phyloP scores from a whole-genome alignment of 257 asterid genomes.

The Solanum medicagineum region DNA sequence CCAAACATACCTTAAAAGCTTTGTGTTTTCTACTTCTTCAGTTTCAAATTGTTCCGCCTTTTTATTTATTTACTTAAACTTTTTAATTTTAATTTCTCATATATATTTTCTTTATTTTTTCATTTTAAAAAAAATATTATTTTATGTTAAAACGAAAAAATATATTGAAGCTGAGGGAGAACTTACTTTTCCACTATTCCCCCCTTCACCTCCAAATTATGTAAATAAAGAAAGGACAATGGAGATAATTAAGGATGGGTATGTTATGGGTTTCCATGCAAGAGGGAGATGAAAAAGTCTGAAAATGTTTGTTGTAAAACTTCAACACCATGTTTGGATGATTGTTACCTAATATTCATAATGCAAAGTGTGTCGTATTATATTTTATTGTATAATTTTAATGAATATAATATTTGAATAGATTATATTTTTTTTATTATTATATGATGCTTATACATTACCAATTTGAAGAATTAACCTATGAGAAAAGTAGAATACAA shows the following conservation, averaged over 20 bases:
- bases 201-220: background rate
- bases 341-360: background rate
- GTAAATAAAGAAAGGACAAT: background rate
- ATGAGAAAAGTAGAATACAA: background rate
- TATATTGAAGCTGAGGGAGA: background rate
- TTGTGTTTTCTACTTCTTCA: background rate
- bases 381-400: background rate
- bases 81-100: too few relatives aligned
- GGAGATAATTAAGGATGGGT: slow-evolving; percentile 25
- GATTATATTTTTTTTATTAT: background rate
- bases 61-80: too few relatives aligned
- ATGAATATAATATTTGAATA: background rate
- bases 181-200: background rate
- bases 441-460: background rate
- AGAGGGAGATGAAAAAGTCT: background rate
- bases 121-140: too few relatives aligned
- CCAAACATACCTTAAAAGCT: too few relatives aligned
- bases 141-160: too few relatives aligned
- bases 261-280: slow-evolving; percentile 44
- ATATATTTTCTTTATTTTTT: too few relatives aligned
- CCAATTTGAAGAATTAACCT: background rate
- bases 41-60: background rate
- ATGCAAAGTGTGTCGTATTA: background rate
- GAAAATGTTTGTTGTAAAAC: background rate
- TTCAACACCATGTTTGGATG: background rate